Percentiles rank a stretch among this genome's conserved stretches.
These are phyloP conservation scores for Phalaenopsis equestris DNA, from an alignment of 106 monocot species.

Conservation along the genomic window DNA sequence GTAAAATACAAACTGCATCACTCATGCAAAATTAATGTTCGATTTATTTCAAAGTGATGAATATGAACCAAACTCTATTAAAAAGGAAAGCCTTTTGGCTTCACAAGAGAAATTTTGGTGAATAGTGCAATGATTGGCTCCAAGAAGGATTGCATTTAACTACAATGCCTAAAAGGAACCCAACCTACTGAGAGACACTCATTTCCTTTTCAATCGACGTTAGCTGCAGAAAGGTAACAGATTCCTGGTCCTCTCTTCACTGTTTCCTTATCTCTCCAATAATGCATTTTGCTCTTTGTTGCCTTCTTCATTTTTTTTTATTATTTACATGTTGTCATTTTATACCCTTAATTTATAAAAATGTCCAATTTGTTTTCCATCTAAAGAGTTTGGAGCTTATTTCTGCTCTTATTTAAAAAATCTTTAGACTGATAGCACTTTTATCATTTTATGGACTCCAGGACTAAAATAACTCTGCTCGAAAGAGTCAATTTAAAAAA, in stretches of 20 bases:
- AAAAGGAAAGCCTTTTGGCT: background rate
- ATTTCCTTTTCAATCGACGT: background rate
- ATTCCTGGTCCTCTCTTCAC: background rate
- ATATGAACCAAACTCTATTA: too few relatives aligned
- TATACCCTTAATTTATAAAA: too few relatives aligned
- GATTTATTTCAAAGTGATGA: too few relatives aligned
- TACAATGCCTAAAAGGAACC: background rate
- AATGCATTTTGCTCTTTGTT: background rate
- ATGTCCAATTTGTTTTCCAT: too few relatives aligned
- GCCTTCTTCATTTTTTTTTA: background rate
- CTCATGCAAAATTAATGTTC: too few relatives aligned
- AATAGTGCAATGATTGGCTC: background rate
- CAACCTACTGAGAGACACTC: background rate
- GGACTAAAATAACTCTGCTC: too few relatives aligned
- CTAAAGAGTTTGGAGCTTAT: too few relatives aligned
- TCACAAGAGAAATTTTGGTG: background rate
- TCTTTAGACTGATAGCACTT: too few relatives aligned
- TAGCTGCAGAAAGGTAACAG: background rate
- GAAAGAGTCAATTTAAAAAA: too few relatives aligned
- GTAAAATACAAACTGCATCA: too few relatives aligned
- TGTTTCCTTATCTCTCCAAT: background rate
- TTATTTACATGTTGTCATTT: background rate
- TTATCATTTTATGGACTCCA: too few relatives aligned
- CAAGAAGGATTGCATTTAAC: background rate
- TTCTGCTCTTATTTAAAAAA: too few relatives aligned